These are phyloP conservation scores for Prinsepia uniflora DNA, from an alignment of 306 rosid species.

Conservation along the genomic window DNA sequence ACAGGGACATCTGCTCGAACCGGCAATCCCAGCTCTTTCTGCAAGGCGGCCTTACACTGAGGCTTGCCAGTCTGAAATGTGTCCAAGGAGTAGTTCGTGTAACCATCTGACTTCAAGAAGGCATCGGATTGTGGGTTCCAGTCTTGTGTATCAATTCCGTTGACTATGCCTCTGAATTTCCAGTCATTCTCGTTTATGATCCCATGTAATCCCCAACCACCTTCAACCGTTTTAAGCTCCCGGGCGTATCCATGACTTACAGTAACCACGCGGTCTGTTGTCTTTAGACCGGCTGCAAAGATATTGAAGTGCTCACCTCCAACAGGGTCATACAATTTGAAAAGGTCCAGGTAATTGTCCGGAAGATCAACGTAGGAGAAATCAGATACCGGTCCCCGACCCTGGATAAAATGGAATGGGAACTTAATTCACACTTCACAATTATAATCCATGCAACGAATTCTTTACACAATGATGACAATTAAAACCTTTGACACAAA, in stretches of 20 bases:
- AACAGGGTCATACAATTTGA: constrained; percentile 66
- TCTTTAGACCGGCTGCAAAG: constrained; percentile 89
- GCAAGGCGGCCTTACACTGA: constrained; percentile 83
- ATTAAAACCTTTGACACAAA: neutral
- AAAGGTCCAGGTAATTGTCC: constrained; percentile 60
- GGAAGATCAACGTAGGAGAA: constrained; percentile 61
- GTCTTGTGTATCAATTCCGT: constrained; percentile 78
- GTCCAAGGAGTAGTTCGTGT: constrained; percentile 70
- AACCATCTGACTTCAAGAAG: constrained; percentile 77
- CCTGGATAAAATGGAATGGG: constrained; percentile 39
- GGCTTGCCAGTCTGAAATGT: constrained; percentile 70
- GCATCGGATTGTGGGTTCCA: constrained; percentile 73
- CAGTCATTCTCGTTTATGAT: constrained; percentile 79
- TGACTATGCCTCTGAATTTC: constrained; percentile 88
- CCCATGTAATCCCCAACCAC: constrained; percentile 94
- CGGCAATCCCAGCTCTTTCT: constrained; percentile 84
- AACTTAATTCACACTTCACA: neutral
- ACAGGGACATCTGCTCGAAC: constrained; percentile 65
- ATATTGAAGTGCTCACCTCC: constrained; percentile 97
- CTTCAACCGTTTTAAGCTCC: constrained; percentile 83
- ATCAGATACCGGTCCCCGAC: constrained; percentile 84
- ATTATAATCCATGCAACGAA: neutral
- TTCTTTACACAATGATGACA: neutral
- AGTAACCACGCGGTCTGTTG: constrained; percentile 80
- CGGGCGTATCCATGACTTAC: constrained; percentile 94